These are phyloP conservation scores for Croton setiger DNA, from an alignment of 441 rosid species.

Conservation along the genomic window DNA sequence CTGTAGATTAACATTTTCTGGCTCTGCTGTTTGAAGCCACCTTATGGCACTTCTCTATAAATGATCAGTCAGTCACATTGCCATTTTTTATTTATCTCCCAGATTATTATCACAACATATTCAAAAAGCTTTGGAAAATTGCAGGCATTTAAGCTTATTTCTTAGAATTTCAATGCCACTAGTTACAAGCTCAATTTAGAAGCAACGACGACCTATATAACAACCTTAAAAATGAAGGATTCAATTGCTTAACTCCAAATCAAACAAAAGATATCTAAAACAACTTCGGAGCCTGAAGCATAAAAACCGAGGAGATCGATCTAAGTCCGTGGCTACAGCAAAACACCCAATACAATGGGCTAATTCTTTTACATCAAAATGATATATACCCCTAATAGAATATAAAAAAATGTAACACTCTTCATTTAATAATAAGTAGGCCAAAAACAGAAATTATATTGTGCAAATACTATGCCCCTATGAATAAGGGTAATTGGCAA, in stretches of 20 bases:
- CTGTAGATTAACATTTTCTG: neutral
- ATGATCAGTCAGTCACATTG: neutral
- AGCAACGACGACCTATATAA: neutral
- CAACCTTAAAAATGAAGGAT: neutral
- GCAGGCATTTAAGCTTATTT: neutral
- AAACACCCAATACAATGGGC: neutral
- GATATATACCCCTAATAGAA: neutral
- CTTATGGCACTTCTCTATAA: neutral
- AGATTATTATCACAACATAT: neutral
- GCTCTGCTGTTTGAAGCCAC: neutral
- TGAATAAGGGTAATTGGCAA: neutral
- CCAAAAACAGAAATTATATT: neutral
- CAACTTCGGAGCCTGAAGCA: conserved; percentile 5
- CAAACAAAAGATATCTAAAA: neutral
- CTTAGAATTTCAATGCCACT: neutral
- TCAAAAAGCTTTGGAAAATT: neutral
- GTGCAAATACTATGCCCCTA: neutral
- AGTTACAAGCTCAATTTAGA: neutral
- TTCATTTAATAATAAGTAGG: neutral
- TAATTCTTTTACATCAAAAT: neutral
- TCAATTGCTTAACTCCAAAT: neutral
- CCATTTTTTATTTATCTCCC: neutral
- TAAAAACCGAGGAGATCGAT: neutral
- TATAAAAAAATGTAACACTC: neutral
- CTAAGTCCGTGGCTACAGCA: neutral